Base-by-base conservation (phyloP, 2,329 filamentous ascomycete genomes). In the Gremmenia infestans region DNA sequence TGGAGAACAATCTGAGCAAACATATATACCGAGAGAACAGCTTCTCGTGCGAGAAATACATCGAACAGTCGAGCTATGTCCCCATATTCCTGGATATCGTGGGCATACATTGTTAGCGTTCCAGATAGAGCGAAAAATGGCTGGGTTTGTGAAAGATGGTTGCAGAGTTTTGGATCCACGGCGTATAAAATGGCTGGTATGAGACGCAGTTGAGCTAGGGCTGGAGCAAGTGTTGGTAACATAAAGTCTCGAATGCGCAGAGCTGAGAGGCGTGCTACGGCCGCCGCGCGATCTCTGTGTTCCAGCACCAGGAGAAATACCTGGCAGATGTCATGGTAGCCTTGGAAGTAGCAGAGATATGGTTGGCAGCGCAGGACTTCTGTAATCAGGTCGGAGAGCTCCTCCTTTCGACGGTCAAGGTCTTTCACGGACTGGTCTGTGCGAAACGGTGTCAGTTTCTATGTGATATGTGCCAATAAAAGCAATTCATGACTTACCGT, bases 271-370 rank as follows among this genome's bases (percentile, higher is more conserved):
- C 89, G 87, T 36, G 88, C 81, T 35, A 95, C 83, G 15, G 87
- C 83, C 6, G 78, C 72, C 17, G 80, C 77, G 15, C 89, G 86
- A 53, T 78, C 70, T 22, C 78, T 68, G 9, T 82, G 74, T 0
- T 87, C 86, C 4, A 99, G 79, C 11, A 97, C 92, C 14, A 99
- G 81, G 42, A 97, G 81, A 57, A 99, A 81, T 23, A 99, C 94
- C 74, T 99, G 95, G 65, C 90, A 94, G 67, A 99, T 97, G 74
- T 99, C 94, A 73, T 99, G 94, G 71, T 95, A 99, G 70, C 94
- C 94, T 75, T 99, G 94, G 72, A 99, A 99, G 74, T 99, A 99
- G 76, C 86, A 91, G 37, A 99, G 82, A 70, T 87, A 86, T 15
- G 92, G 91, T 66, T 95, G 81, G 36, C 82, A 82, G 52, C 95